Conservation (phyloP, 2,329 filamentous ascomycete species). For the Neodidymelliopsis sp. region DNA sequence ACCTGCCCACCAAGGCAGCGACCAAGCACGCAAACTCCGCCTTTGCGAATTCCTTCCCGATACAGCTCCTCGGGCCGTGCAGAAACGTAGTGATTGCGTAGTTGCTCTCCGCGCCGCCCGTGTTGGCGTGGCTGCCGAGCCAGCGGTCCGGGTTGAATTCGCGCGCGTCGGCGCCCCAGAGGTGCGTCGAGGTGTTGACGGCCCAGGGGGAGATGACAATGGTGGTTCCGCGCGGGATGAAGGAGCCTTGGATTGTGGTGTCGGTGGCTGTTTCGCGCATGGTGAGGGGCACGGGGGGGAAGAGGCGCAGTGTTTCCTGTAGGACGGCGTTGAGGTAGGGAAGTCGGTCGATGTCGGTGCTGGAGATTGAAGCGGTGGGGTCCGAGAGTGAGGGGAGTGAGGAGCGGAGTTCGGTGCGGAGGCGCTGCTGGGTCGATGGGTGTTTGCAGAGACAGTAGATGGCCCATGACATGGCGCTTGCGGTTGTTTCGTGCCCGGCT, state of each 20-base stretch:
- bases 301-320: slow-evolving; percentile 77
- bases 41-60: slow-evolving; percentile 80
- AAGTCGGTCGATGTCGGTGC: slow-evolving; percentile 71
- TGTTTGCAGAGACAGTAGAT: slow-evolving; percentile 61
- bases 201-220: slow-evolving; percentile 71
- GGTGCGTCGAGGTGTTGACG: slow-evolving; percentile 70
- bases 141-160: slow-evolving; percentile 77
- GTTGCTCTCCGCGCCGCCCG: slow-evolving; percentile 77
- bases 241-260: slow-evolving; percentile 69
- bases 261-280: slow-evolving; percentile 70
- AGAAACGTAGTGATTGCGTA: slow-evolving; percentile 83
- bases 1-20: slow-evolving; percentile 77
- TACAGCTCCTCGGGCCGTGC: slow-evolving; percentile 85
- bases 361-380: slow-evolving; percentile 54
- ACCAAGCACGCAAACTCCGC: slow-evolving; percentile 86
- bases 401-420: slow-evolving; percentile 60
- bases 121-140: slow-evolving; percentile 59
- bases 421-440: slow-evolving; percentile 56
- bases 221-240: slow-evolving; percentile 73
- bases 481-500: slow-evolving; percentile 68
- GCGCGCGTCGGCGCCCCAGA: slow-evolving; percentile 80
- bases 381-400: slow-evolving; percentile 54
- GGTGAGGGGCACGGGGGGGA: slow-evolving; percentile 74
- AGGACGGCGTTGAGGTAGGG: slow-evolving; percentile 80
- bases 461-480: slow-evolving; percentile 62